These are phyloP conservation scores for Emericellopsis cladophorae DNA, from an alignment of 2,329 filamentous ascomycete species.

Conservation along the genomic window DNA sequence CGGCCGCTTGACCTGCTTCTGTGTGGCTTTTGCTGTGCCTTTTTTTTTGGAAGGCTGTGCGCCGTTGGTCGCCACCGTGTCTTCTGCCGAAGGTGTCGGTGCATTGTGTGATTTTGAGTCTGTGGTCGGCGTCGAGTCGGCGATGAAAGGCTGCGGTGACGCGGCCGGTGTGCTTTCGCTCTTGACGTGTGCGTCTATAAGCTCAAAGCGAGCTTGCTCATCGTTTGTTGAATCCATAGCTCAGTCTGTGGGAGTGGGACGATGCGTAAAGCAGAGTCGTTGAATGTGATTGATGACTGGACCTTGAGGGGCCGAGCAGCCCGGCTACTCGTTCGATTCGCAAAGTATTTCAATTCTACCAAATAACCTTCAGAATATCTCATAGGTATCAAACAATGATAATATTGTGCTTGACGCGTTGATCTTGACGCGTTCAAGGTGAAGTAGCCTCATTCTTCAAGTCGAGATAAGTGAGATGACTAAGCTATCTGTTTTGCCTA, in stretches of 20 bases:
- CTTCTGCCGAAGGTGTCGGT: slow-evolving; percentile 17
- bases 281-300: too few species aligned
- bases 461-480: too few species aligned
- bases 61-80: slow-evolving; percentile 7
- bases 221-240: slow-evolving; percentile 3
- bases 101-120: slow-evolving; percentile 12
- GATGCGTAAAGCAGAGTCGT: too few species aligned
- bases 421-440: too few species aligned
- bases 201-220: slow-evolving; percentile 13
- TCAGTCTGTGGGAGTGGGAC: background rate
- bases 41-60: slow-evolving; percentile 21
- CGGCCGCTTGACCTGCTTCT: slow-evolving; percentile 29
- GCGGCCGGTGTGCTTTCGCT: slow-evolving; percentile 7
- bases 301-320: too few species aligned
- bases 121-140: slow-evolving; percentile 9
- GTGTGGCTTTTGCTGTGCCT: slow-evolving; percentile 25
- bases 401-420: too few species aligned
- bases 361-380: too few species aligned
- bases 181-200: slow-evolving; percentile 13
- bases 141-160: slow-evolving; percentile 8
- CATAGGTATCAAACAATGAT: too few species aligned
- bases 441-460: too few species aligned
- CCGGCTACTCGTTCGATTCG: too few species aligned
- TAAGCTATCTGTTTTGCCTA: too few species aligned
- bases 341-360: too few species aligned